phyloP scores from a whole-genome alignment of 2,329 filamentous ascomycete genomes.

The Penicillium sclerotigenum region DNA sequence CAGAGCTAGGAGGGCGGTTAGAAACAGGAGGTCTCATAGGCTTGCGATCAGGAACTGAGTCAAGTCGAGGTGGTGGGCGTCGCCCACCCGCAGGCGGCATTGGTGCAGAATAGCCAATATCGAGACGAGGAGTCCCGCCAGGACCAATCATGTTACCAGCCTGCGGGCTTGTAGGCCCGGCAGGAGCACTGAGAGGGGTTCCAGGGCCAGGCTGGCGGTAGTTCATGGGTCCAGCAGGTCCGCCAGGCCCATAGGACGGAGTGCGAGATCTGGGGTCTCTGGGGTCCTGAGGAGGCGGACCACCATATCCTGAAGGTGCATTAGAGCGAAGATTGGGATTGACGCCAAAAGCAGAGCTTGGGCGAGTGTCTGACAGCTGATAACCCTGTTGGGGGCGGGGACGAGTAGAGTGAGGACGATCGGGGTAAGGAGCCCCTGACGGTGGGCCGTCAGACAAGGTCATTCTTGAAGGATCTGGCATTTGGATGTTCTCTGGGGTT shows the following conservation, averaged over 20 bases:
- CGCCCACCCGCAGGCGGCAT: constrained; percentile 38
- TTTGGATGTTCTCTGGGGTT: constrained; percentile 44
- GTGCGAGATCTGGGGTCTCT: constrained; percentile 23
- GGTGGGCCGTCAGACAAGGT: constrained; percentile 35
- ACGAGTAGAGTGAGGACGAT: constrained; percentile 34
- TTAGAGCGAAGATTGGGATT: constrained; percentile 48
- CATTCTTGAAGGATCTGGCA: constrained; percentile 49
- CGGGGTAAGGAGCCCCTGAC: constrained; percentile 45
- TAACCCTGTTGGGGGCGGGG: constrained; percentile 35
- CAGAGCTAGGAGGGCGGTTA: constrained; percentile 32
- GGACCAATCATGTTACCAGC: constrained; percentile 24
- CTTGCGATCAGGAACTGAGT: constrained; percentile 30
- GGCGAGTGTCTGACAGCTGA: constrained; percentile 39
- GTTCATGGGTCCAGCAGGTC: constrained; percentile 30
- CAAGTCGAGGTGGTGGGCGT: constrained; percentile 31
- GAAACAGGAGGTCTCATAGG: constrained; percentile 33
- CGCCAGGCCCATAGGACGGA: constrained; percentile 31
- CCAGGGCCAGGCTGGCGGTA: constrained; percentile 35
- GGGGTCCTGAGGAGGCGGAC: constrained; percentile 15
- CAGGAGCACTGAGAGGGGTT: constrained; percentile 28
- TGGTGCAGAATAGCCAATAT: constrained; percentile 50
- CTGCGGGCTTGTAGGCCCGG: constrained; percentile 32
- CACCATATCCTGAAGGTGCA: constrained; percentile 33
- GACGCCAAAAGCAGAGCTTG: constrained; percentile 48
- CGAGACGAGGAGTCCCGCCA: constrained; percentile 38